These are phyloP conservation scores for Syzygium grande DNA, from an alignment of 345 rosid species.

Conservation along the genomic window DNA sequence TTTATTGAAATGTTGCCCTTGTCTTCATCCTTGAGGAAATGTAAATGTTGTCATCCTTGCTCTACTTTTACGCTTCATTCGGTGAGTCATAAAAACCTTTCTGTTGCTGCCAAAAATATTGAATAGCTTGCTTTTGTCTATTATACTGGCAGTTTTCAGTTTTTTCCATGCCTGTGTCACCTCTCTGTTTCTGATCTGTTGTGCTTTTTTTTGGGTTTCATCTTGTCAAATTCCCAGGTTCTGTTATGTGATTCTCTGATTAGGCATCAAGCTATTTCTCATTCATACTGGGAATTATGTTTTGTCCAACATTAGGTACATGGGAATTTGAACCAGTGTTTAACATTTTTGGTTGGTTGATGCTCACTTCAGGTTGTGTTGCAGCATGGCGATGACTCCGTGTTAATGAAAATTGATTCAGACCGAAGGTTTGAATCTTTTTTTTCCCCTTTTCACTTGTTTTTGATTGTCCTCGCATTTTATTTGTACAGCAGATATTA, in stretches of 20 bases:
- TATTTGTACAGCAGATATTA: not conserved
- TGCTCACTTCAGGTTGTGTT: conserved; percentile 3
- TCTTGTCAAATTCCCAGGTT: not conserved
- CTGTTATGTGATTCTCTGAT: not conserved
- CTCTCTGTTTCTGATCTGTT: not conserved
- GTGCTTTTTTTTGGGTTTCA: not conserved
- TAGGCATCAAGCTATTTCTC: not conserved
- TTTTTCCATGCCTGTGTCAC: not conserved
- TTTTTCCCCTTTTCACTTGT: not conserved
- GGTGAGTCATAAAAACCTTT: not conserved
- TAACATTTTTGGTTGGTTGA: not conserved
- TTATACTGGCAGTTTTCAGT: not conserved
- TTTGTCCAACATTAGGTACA: not conserved
- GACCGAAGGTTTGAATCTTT: conserved; percentile 1
- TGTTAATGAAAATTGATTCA: not conserved
- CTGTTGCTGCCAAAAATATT: not conserved
- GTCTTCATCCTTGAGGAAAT: not conserved
- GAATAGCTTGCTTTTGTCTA: not conserved
- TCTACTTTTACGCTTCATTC: not conserved
- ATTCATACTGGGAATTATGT: not conserved
- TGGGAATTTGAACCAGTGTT: not conserved
- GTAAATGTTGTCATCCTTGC: not conserved
- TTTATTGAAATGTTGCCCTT: not conserved
- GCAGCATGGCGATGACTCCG: not conserved
- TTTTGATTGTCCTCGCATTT: not conserved